These are phyloP conservation scores for Suillus bovinus DNA, from an alignment of 768 basidiomycete genomes.

Conservation along the genomic window DNA sequence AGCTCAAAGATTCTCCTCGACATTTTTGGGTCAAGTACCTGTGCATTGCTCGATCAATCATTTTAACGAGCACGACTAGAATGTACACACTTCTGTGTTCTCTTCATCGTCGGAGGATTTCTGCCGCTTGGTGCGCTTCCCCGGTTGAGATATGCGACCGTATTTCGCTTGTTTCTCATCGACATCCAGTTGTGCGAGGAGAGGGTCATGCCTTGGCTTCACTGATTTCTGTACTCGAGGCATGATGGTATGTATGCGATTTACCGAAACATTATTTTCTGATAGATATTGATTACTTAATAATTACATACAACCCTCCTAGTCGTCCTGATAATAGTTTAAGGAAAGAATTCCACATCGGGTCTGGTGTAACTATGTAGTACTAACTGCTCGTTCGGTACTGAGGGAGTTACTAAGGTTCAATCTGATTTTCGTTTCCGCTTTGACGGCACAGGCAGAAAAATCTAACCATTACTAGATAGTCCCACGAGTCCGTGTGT, in stretches of 20 bases:
- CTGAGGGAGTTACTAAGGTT: not conserved
- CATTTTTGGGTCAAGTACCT: constrained; percentile 80
- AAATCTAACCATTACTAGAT: no score
- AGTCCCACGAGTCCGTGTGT: no score
- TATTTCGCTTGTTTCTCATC: constrained; percentile 80
- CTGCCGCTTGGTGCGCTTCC: constrained; percentile 68
- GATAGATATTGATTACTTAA: constrained; percentile 7
- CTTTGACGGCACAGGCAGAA: not conserved
- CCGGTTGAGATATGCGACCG: constrained; percentile 73
- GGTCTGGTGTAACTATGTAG: not conserved
- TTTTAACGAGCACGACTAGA: constrained; percentile 13
- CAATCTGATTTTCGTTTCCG: not conserved
- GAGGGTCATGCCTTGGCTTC: constrained; percentile 81
- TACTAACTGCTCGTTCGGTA: no score
- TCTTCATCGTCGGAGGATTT: constrained; percentile 48
- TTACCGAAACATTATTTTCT: constrained; percentile 11
- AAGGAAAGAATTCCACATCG: not conserved
- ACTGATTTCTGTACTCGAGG: constrained; percentile 58
- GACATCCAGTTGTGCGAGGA: constrained; percentile 79
- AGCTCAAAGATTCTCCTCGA: constrained; percentile 90
- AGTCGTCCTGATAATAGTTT: not conserved
- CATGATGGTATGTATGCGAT: constrained; percentile 43
- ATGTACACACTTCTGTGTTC: constrained; percentile 51
- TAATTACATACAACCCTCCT: no score
- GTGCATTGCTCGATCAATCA: constrained; percentile 9